Evolutionary conservation across 2,329 filamentous ascomycete species (phyloP).

Genomic region (Aspergillus chevalieri): DNA sequence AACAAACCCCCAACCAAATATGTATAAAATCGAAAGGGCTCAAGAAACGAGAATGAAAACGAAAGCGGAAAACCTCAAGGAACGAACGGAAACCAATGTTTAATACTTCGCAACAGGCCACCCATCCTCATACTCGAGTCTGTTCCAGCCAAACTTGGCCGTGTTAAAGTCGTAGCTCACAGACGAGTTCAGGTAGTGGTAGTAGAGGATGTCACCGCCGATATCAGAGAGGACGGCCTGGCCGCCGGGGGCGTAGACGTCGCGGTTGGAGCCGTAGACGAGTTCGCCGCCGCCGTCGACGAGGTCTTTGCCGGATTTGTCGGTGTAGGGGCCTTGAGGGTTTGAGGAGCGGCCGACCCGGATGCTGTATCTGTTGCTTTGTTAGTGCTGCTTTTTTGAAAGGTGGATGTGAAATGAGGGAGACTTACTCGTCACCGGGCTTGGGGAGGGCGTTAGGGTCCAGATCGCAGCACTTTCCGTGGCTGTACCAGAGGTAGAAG

Average conservation of each 20-base stretch:
- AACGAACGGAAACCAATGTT: background rate
- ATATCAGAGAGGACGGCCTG: conserved; percentile 54
- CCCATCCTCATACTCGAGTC: conserved; percentile 25
- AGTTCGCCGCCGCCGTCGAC: conserved; percentile 53
- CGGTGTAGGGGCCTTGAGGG: conserved; percentile 50
- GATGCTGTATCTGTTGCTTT: conserved; percentile 51
- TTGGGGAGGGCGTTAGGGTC: conserved; percentile 36
- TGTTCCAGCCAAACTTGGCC: conserved; percentile 26
- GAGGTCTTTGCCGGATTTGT: conserved; percentile 51
- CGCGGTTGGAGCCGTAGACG: conserved; percentile 55
- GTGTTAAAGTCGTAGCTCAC: conserved; percentile 25
- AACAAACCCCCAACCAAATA: no score
- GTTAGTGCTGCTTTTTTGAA: background rate
- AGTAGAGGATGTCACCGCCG: conserved; percentile 26
- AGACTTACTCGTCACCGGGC: conserved; percentile 45
- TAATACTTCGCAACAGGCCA: conserved; percentile 21
- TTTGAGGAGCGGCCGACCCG: conserved; percentile 54
- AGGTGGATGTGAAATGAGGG: background rate
- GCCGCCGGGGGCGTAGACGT: conserved; percentile 60
- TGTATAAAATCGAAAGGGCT: background rate
- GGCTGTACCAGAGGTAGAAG: conserved; percentile 33
- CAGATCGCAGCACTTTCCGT: conserved; percentile 28
- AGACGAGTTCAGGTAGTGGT: conserved; percentile 29
- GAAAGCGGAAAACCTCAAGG: background rate
- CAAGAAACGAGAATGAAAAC: background rate